Percentiles rank a stretch among this genome's conserved stretches.
phyloP scores from a whole-genome alignment of 495 filamentous ascomycete species.

The Neurospora cerealis region DNA sequence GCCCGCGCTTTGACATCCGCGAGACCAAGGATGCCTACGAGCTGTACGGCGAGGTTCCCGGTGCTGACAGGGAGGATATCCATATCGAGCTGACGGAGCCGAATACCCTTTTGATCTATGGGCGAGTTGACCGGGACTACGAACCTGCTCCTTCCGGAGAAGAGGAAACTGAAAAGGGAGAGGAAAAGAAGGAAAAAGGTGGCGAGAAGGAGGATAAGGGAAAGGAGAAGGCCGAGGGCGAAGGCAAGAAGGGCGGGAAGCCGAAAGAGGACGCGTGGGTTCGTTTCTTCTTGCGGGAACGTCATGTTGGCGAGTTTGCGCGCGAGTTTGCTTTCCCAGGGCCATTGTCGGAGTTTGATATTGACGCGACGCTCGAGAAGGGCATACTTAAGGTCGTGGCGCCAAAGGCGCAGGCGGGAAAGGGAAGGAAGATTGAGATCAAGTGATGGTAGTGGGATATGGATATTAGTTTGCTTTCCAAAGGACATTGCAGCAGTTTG shows the following conservation, averaged over 20 bases:
- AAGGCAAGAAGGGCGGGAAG: neutral
- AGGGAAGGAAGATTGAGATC: slow-evolving; percentile 10
- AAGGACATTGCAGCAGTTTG: slow-evolving; percentile 12
- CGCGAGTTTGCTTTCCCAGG: slow-evolving; percentile 18
- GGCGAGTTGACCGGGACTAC: slow-evolving; percentile 46
- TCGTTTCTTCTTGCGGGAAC: slow-evolving; percentile 8
- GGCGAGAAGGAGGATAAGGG: slow-evolving; percentile 1
- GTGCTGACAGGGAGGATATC: slow-evolving; percentile 60
- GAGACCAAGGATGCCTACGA: slow-evolving; percentile 55
- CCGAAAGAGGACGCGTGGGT: neutral
- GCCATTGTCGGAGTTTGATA: slow-evolving; percentile 15
- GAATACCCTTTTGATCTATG: slow-evolving; percentile 56
- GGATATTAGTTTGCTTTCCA: slow-evolving; percentile 12
- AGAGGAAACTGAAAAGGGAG: neutral
- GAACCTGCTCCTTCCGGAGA: neutral
- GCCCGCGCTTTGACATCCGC: slow-evolving; percentile 58
- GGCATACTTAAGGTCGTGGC: slow-evolving; percentile 15
- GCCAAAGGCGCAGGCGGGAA: slow-evolving; percentile 7
- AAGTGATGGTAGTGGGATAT: neutral
- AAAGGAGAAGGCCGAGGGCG: neutral
- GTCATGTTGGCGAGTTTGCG: slow-evolving; percentile 12
- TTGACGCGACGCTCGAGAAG: slow-evolving; percentile 13
- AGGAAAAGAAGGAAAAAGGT: neutral
- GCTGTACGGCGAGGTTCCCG: slow-evolving; percentile 73
- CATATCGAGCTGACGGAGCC: slow-evolving; percentile 69